Evolutionary conservation across 2,329 filamentous ascomycete species (phyloP).

Genomic region (Cytospora leucostoma): DNA sequence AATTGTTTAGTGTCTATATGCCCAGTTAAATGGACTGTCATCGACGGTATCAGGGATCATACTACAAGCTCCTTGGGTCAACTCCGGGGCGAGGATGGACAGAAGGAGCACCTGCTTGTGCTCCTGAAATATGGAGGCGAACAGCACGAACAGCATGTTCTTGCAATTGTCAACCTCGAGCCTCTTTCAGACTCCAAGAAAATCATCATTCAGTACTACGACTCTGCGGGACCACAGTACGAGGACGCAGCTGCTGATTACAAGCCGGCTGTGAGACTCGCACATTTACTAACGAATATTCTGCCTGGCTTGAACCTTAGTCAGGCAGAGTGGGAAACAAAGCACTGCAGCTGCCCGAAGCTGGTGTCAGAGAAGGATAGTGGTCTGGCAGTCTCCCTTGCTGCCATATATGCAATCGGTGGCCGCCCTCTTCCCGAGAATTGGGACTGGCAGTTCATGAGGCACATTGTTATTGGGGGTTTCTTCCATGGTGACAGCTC

Average conservation of each 20-base stretch:
- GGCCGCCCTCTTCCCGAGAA: neutral
- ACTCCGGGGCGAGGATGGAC: neutral
- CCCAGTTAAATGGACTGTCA: neutral
- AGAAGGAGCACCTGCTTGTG: slow-evolving; percentile 1
- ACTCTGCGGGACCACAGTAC: neutral
- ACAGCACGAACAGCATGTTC: neutral
- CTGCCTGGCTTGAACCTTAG: slow-evolving; percentile 1
- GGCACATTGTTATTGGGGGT: slow-evolving; percentile 1
- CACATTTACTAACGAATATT: neutral
- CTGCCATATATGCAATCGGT: slow-evolving; percentile 14
- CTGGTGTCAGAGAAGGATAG: slow-evolving; percentile 3
- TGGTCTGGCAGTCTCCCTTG: slow-evolving; percentile 13
- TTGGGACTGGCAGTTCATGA: slow-evolving; percentile 19
- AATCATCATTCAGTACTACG: slow-evolving; percentile 5
- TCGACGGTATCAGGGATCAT: slow-evolving; percentile 5
- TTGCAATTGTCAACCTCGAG: slow-evolving; percentile 8
- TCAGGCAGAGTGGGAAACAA: neutral
- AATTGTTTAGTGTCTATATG: slow-evolving; percentile 7
- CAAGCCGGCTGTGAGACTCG: neutral
- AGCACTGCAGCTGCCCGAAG: slow-evolving; percentile 14
- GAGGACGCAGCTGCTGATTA: neutral
- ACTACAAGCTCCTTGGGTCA: neutral
- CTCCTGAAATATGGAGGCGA: neutral
- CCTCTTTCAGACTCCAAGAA: neutral
- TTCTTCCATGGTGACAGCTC: slow-evolving; percentile 7